Conservation (phyloP, 2,329 filamentous ascomycete species). For the Sclerotinia trifoliorum region DNA sequence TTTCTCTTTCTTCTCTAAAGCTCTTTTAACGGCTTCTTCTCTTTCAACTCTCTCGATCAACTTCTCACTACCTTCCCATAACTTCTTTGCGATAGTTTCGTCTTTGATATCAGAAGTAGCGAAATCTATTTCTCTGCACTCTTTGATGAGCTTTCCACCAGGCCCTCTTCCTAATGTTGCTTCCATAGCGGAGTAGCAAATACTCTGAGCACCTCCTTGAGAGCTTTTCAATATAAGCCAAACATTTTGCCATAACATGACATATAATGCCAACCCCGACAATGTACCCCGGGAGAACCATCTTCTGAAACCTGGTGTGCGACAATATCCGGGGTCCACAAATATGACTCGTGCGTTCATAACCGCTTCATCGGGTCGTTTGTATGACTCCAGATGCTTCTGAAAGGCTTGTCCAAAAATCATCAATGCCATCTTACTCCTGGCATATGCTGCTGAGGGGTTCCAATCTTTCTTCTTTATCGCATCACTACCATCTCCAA, state of each 20-base stretch:
- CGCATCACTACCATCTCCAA: slow-evolving; percentile 50
- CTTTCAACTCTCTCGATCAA: slow-evolving; percentile 82
- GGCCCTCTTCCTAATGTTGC: slow-evolving; percentile 60
- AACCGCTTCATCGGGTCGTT: slow-evolving; percentile 77
- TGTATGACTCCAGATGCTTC: slow-evolving; percentile 82
- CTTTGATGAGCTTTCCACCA: slow-evolving; percentile 78
- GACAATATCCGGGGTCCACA: slow-evolving; percentile 79
- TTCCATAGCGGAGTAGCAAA: slow-evolving; percentile 86
- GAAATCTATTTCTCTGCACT: slow-evolving; percentile 76
- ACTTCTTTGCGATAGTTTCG: slow-evolving; percentile 74
- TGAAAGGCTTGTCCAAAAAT: slow-evolving; percentile 88
- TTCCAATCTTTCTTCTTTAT: slow-evolving; percentile 53
- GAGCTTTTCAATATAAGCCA: slow-evolving; percentile 89
- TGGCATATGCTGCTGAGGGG: slow-evolving; percentile 58
- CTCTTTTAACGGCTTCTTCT: slow-evolving; percentile 61
- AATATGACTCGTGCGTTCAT: slow-evolving; percentile 81
- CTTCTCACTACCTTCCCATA: slow-evolving; percentile 88
- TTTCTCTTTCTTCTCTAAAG: slow-evolving; percentile 42
- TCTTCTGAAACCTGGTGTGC: slow-evolving; percentile 82
- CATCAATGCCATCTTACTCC: slow-evolving; percentile 77
- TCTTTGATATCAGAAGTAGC: slow-evolving; percentile 72
- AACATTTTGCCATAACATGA: slow-evolving; percentile 74
- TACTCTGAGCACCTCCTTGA: slow-evolving; percentile 78
- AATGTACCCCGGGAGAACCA: slow-evolving; percentile 86
- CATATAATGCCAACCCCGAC: slow-evolving; percentile 73